Base-by-base conservation (phyloP, 768 basidiomycete species). In the Russula emetica region DNA sequence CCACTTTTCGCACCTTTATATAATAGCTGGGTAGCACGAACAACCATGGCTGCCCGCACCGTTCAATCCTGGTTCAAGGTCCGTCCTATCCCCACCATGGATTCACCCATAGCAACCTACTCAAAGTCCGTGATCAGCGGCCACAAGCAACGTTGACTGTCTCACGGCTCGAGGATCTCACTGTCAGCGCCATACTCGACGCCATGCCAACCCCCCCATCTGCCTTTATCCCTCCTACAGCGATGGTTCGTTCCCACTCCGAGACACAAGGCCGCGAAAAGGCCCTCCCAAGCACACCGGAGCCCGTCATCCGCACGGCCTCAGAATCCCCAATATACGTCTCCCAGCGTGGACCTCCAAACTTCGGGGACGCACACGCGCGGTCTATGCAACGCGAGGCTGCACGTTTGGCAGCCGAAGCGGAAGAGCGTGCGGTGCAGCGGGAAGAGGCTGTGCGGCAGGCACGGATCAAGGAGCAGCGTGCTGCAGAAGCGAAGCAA, bases 51-150 rank as follows among this genome's bases (percentile, higher is more conserved):
- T 0, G 60, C 58, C 5, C 64, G 63, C 2, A 67, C 66, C n/a
- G 63, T 67, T 16, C 66, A 67, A 52, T 60, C 66, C 5, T 67
- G 66, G 66, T 67, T 65, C 50, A 66, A 56, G 64, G 66, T 67
- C 32, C 44, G 55, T 52, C 32, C 11, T 44, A 16, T 55, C 38
- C 6, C 34, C n/a, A 34, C 38, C 44, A 24, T 45, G 44, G 20
- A n/a, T 60, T 30, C 22, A 22, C 38, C 16, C n/a, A 44, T 13
- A n/a, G 18, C 22, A 20, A n/a, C 62, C 18, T 36, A 20, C 38
- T 49, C 18, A 64, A 56, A 18, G 2, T 50, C 44, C n/a, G 22
- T 16, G 10, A 9, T 8, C 55, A 67, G 66, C 59, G 55, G 2
- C 63, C 28, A 34, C 66, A 67, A 14, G 66, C 55, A 11, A 67